These are phyloP conservation scores for Harrya chromipes DNA, from an alignment of 768 basidiomycete species.

Conservation along the genomic window DNA sequence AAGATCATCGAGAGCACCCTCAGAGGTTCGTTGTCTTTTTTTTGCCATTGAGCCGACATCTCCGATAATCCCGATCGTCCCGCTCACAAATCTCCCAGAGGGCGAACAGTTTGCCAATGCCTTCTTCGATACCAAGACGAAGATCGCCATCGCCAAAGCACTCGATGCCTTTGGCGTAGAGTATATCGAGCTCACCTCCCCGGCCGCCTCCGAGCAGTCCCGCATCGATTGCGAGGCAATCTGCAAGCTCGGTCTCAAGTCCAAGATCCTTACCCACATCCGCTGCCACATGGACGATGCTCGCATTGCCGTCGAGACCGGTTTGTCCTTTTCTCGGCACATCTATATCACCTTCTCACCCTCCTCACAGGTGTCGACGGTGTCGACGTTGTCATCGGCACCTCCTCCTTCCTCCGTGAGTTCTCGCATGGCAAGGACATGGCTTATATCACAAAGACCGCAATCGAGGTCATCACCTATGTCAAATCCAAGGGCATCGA, in stretches of 20 bases:
- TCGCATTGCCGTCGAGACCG: conserved; percentile 96
- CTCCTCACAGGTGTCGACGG: conserved; percentile 80
- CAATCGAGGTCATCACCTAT: conserved; percentile 97
- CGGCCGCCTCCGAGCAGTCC: background rate
- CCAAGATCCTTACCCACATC: conserved; percentile 98
- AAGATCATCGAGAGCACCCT: conserved; percentile 94
- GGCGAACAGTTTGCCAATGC: conserved; percentile 99
- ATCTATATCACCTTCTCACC: background rate
- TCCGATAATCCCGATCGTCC: conserved; percentile 9
- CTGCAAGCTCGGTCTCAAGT: conserved; percentile 96
- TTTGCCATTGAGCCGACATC: too few species aligned
- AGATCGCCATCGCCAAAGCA: conserved; percentile 98
- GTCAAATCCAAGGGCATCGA: conserved; percentile 99
- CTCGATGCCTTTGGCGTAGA: conserved; percentile 91
- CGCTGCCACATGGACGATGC: conserved; percentile 99
- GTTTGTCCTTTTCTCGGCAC: conserved; percentile 38
- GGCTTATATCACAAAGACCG: conserved; percentile 98
- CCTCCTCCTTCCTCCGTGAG: conserved; percentile 97
- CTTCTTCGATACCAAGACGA: conserved; percentile 99
- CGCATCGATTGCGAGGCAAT: conserved; percentile 87
- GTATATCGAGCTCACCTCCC: background rate
- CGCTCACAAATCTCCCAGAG: conserved; percentile 49
- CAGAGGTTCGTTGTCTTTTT: conserved; percentile 58
- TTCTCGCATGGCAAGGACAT: conserved; percentile 99
- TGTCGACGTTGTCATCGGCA: conserved; percentile 98